Evolutionary conservation across 495 filamentous ascomycete genomes (phyloP).

Genomic region (Daldinia vernicosa): DNA sequence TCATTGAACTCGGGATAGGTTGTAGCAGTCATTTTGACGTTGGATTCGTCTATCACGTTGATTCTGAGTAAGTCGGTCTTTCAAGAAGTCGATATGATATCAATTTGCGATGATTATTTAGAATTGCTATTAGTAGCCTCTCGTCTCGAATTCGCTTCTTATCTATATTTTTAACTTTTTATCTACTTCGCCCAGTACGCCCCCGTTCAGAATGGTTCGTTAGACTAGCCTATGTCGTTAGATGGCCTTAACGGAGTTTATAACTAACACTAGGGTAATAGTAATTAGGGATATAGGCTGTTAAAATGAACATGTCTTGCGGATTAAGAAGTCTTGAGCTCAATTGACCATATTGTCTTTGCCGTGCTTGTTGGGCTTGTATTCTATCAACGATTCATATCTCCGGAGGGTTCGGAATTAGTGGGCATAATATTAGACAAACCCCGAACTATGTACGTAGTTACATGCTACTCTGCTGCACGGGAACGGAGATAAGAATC

Average conservation of each 20-base stretch:
- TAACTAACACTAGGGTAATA: background rate
- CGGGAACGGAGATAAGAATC: background rate
- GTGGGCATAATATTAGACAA: background rate
- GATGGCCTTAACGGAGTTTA: background rate
- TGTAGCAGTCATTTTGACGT: conserved; percentile 43
- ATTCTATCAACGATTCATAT: background rate
- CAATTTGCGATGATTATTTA: background rate
- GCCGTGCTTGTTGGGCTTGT: background rate
- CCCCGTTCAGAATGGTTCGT: background rate
- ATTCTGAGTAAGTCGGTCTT: background rate
- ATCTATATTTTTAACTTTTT: background rate
- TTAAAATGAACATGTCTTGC: background rate
- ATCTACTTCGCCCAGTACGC: too few relatives aligned
- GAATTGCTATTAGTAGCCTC: background rate
- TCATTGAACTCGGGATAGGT: conserved; percentile 52
- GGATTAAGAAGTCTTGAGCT: background rate
- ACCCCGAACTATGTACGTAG: background rate
- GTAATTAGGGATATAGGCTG: background rate
- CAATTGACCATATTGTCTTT: background rate
- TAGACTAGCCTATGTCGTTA: background rate
- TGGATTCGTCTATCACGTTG: background rate
- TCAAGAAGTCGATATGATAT: background rate
- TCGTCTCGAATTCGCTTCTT: background rate
- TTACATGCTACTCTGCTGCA: background rate
- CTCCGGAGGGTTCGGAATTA: conserved; percentile 1